Conservation (phyloP, 1,284 basidiomycete genomes). For the Tylopilus sp. region DNA sequence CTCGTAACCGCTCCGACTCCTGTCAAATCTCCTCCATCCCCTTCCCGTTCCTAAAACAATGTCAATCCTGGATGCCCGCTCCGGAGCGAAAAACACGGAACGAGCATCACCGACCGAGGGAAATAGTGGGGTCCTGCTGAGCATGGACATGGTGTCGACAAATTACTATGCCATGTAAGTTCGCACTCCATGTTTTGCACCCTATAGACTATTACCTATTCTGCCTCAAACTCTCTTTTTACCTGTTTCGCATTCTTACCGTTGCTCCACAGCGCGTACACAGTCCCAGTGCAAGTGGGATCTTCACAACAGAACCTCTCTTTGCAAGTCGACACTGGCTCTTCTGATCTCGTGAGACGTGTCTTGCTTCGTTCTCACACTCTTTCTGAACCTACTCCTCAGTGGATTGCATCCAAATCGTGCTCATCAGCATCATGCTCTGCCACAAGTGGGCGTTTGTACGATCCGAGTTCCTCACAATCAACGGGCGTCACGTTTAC, state of each 20-base stretch:
- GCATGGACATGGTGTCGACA: constrained; percentile 49
- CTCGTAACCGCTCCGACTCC: background rate
- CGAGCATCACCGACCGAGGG: constrained; percentile 33
- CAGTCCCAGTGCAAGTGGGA: constrained; percentile 55
- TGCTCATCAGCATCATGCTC: constrained; percentile 52
- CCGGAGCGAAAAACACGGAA: constrained; percentile 17
- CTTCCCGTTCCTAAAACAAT: constrained; percentile 7
- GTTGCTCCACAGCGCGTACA: constrained; percentile 52
- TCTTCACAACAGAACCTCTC: constrained; percentile 47
- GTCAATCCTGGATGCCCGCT: constrained; percentile 7
- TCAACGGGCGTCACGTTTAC: constrained; percentile 43
- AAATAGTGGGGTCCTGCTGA: constrained; percentile 51
- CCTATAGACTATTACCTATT: background rate
- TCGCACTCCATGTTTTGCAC: background rate
- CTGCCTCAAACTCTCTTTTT: background rate
- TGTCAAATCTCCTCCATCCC: background rate
- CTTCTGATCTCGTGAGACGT: constrained; percentile 64
- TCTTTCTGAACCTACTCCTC: background rate
- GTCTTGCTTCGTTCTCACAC: constrained; percentile 1
- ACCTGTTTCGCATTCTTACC: background rate
- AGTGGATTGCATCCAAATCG: constrained; percentile 65
- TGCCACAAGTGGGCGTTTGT: constrained; percentile 44
- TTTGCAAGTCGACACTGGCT: constrained; percentile 73
- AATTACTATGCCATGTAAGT: constrained; percentile 56
- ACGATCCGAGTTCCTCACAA: constrained; percentile 50